Base-by-base conservation (phyloP, 805 yeast genomes). In the Yamadazyma insecticola region DNA sequence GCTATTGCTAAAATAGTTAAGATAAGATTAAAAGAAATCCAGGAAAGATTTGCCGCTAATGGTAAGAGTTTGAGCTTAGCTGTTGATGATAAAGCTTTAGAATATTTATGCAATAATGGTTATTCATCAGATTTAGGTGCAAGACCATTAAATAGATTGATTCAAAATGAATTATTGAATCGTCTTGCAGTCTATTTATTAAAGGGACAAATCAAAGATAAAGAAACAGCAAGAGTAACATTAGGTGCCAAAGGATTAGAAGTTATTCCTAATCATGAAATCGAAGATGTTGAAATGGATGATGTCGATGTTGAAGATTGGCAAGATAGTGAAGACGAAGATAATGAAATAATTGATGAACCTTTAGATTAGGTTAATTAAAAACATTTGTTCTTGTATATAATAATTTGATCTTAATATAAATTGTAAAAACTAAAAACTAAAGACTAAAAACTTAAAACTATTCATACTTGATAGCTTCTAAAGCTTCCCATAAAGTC, bases 51-150 rank as follows among this genome's bases (percentile, higher is more conserved):
- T 59, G 83, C 75, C 41, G 75, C 76, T 22, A 90, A 84, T 58
- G 95, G 90, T 51, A 88, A 85, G 67, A 67, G 75, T 30, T 70
- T 90, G 49, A 69, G 70, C 18, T 73, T 92, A 49, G 75, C 79
- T 17, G 74, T 90, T n/a, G 78, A 79, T 32, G 78, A 75, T 27
- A 78, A 68, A 7, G 96, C 96, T 3, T 63, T 83, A 47, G 88
- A 83, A 31, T 92, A 80, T 70, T 67, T 92, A 44, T 80, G 94
- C 45, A 74, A 72, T 48, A 65, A 86, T 47, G 98, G 98, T 29
- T 92, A 89, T 63, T 86, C 96, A 16, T 73, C 81, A 35, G 96
- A 90, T 57, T 68, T 92, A 57, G 98, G 98, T 63, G 98, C 98
- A 5, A 76, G 98, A 57, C 98, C 98, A 37, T 74, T 92, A 63